Evolutionary conservation across 2,329 filamentous ascomycete genomes (phyloP).

Genomic region (Tolypocladium album): DNA sequence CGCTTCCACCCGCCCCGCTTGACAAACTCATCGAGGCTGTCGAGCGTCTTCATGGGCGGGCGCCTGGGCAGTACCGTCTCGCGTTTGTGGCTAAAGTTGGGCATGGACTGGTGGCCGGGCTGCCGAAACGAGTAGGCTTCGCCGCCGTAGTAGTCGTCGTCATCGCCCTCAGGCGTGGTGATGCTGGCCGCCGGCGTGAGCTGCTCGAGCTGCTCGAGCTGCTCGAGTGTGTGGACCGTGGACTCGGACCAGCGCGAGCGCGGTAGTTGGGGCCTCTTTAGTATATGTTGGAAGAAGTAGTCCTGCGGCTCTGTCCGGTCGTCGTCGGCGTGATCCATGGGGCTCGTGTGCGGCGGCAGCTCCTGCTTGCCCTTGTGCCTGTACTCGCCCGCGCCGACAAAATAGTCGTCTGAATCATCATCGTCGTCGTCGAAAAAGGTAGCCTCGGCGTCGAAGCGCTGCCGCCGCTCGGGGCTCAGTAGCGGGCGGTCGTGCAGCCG

Average conservation of each 20-base stretch:
- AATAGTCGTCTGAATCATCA: conserved; percentile 12
- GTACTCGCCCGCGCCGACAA: conserved; percentile 13
- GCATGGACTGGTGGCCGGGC: conserved; percentile 10
- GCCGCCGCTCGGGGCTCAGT: conserved; percentile 11
- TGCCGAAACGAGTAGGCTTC: conserved; percentile 12
- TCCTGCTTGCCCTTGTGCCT: conserved; percentile 11
- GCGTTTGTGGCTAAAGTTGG: conserved; percentile 25
- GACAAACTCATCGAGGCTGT: conserved; percentile 29
- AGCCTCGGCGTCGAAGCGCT: conserved; percentile 10
- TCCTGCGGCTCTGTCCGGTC: conserved; percentile 15
- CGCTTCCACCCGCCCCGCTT: conserved; percentile 34
- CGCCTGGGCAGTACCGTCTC: conserved; percentile 15
- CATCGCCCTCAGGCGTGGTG: conserved; percentile 6
- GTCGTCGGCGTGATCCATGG: conserved; percentile 12
- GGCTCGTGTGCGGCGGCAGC: conserved; percentile 17
- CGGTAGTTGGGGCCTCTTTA: conserved; percentile 18
- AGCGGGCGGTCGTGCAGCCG: conserved; percentile 24
- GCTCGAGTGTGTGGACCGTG: conserved; percentile 21
- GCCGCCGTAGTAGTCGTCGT: conserved; percentile 9
- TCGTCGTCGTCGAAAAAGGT: conserved; percentile 18
- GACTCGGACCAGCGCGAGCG: conserved; percentile 32
- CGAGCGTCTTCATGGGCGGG: conserved; percentile 26
- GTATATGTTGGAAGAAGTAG: conserved; percentile 21
- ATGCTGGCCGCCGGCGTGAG: not conserved
- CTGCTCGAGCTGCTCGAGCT: conserved; percentile 6